A percentile compares a stretch with the other conserved stretches of the same genome.
These are phyloP conservation scores for Fraxinus ornus DNA, from an alignment of 305 asterid species.

Conservation along the genomic window DNA sequence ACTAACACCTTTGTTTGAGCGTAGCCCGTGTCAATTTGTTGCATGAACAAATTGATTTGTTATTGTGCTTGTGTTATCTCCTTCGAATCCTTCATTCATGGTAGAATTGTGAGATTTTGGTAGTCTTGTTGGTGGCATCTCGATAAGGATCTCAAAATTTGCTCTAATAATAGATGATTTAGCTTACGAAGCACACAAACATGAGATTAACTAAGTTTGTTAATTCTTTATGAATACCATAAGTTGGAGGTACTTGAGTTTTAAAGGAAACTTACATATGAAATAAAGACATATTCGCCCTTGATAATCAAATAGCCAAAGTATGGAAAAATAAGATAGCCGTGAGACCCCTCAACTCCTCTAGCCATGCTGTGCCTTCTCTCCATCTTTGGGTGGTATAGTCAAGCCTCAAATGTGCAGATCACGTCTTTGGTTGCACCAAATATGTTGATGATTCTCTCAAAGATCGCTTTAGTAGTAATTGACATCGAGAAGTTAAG, in stretches of 20 bases:
- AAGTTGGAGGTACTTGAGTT: not conserved
- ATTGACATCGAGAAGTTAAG: not conserved
- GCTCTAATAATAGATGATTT: too few relatives aligned
- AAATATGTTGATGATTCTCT: not conserved
- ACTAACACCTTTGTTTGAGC: not conserved
- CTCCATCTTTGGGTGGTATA: not conserved
- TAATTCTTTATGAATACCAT: not conserved
- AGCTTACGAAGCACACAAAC: not conserved
- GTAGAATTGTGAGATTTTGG: not conserved
- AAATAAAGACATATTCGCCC: not conserved
- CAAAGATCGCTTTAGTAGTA: not conserved
- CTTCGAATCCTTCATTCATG: not conserved
- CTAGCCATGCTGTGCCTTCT: not conserved
- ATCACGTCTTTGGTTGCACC: not conserved
- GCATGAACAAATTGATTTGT: not conserved
- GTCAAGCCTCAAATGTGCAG: not conserved
- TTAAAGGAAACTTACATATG: not conserved
- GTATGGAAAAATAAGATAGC: not conserved
- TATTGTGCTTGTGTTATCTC: not conserved
- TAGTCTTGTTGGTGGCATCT: not conserved
- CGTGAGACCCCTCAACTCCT: not conserved
- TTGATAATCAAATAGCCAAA: not conserved
- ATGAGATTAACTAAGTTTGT: not conserved
- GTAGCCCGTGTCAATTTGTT: not conserved
- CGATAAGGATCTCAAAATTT: not conserved